Evolutionary conservation across 345 rosid species (phyloP).

Genomic region (Brassica cretica): DNA sequence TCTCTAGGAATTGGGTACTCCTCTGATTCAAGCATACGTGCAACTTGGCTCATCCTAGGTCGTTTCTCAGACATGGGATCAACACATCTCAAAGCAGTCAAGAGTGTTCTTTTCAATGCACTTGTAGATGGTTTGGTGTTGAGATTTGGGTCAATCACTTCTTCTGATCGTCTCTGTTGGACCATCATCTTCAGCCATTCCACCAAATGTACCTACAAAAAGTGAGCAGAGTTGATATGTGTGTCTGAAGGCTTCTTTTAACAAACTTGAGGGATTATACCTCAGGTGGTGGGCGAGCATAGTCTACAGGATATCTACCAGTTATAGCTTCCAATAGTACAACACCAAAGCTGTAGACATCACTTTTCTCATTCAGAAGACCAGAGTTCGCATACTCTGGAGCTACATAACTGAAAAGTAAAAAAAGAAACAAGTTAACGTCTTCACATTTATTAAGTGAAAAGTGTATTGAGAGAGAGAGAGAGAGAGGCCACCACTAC

Average conservation of each 20-base stretch:
- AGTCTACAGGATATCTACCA: constrained; percentile 97
- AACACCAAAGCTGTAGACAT: constrained; percentile 97
- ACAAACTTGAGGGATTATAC: constrained; percentile 33
- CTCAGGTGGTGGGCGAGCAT: constrained; percentile 87
- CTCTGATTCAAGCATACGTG: constrained; percentile 97
- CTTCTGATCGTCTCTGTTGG: constrained; percentile 86
- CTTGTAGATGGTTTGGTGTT: constrained; percentile 86
- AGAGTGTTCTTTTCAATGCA: constrained; percentile 79
- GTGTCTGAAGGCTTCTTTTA: no score
- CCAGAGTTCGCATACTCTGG: constrained; percentile 99
- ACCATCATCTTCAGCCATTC: constrained; percentile 99
- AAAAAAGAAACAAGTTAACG: not conserved
- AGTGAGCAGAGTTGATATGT: no score
- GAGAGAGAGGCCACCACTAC: not conserved
- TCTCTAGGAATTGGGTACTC: constrained; percentile 96
- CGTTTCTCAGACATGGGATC: constrained; percentile 93
- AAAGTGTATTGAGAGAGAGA: not conserved
- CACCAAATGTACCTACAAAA: constrained; percentile 82
- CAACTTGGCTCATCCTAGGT: constrained; percentile 98
- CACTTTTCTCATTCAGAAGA: constrained; percentile 96
- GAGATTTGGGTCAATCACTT: constrained; percentile 86
- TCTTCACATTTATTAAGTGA: not conserved
- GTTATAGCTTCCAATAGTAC: constrained; percentile 88
- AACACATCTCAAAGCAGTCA: constrained; percentile 95
- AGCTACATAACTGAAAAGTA: constrained; percentile 76